These are phyloP conservation scores for Inosperma sp. DNA, from an alignment of 768 basidiomycete species.

Conservation along the genomic window DNA sequence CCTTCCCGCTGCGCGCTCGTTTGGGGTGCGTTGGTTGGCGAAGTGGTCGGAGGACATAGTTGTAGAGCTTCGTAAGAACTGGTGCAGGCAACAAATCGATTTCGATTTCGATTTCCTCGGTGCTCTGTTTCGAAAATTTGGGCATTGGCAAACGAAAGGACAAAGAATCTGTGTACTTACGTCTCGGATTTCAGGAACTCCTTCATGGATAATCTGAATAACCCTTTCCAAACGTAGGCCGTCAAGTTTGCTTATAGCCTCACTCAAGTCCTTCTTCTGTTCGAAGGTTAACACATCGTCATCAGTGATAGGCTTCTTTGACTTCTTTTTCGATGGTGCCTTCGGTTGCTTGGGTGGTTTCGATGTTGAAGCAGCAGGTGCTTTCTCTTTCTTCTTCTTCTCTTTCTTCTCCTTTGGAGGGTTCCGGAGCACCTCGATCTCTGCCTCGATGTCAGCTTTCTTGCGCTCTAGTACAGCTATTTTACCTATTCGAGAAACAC, in stretches of 20 bases:
- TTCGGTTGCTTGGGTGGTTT: slow-evolving; percentile 47
- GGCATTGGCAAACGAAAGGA: slow-evolving; percentile 14
- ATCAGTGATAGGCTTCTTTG: slow-evolving; percentile 65
- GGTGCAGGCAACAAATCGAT: slow-evolving; percentile 85
- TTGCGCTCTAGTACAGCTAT: slow-evolving; percentile 77
- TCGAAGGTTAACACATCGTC: slow-evolving; percentile 87
- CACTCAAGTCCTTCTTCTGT: slow-evolving; percentile 97
- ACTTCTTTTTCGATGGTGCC: slow-evolving; percentile 46
- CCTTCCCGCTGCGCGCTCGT: slow-evolving; percentile 65
- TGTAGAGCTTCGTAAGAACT: slow-evolving; percentile 91
- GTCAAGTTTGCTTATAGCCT: slow-evolving; percentile 85
- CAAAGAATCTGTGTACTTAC: slow-evolving; percentile 48
- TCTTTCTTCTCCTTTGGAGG: slow-evolving; percentile 67
- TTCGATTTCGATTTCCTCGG: slow-evolving; percentile 97
- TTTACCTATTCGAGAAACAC: slow-evolving; percentile 42
- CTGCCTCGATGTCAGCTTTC: slow-evolving; percentile 72
- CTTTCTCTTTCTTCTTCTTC: slow-evolving; percentile 61
- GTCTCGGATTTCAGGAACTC: slow-evolving; percentile 88
- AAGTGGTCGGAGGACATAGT: slow-evolving; percentile 83
- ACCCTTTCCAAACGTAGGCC: slow-evolving; percentile 82
- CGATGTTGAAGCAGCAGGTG: slow-evolving; percentile 57
- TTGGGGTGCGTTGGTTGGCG: slow-evolving; percentile 58
- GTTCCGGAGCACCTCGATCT: slow-evolving; percentile 58
- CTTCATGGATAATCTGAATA: slow-evolving; percentile 92
- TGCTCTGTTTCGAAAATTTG: slow-evolving; percentile 54